phyloP scores from a whole-genome alignment of 2,329 filamentous ascomycete genomes.

The Juglanconis juglandina region DNA sequence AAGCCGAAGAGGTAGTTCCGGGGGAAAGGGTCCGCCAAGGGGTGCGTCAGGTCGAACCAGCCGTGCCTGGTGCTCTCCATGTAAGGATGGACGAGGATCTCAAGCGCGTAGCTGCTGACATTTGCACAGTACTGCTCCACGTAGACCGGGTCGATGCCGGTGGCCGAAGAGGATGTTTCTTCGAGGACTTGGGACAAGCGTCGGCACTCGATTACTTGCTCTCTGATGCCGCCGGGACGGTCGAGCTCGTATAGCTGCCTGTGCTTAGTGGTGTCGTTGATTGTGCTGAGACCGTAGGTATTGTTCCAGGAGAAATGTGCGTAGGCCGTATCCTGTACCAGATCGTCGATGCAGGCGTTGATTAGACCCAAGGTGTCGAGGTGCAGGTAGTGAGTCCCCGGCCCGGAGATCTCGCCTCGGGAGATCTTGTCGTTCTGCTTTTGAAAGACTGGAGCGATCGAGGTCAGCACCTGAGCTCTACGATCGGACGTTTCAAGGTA shows the following conservation, averaged over 20 bases:
- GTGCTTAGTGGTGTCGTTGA: conserved; percentile 46
- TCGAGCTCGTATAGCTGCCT: conserved; percentile 41
- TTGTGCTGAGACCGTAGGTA: conserved; percentile 53
- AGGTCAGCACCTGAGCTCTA: background rate
- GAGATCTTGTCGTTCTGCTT: conserved; percentile 17
- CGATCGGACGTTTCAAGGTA: conserved; percentile 28
- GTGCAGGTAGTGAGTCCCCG: conserved; percentile 17
- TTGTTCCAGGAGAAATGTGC: conserved; percentile 17
- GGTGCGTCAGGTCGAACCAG: conserved; percentile 56
- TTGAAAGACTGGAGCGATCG: conserved; percentile 23
- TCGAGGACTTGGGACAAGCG: conserved; percentile 28
- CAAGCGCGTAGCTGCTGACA: background rate
- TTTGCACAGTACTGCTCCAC: conserved; percentile 15
- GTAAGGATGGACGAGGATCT: background rate
- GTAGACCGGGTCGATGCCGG: background rate
- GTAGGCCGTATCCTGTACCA: conserved; percentile 7
- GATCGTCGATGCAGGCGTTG: conserved; percentile 14
- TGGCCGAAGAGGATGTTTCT: conserved; percentile 37
- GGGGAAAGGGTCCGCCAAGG: conserved; percentile 49
- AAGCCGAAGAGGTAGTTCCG: conserved; percentile 50
- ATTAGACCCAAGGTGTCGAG: conserved; percentile 18
- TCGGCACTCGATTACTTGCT: conserved; percentile 47
- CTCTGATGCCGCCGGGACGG: conserved; percentile 45
- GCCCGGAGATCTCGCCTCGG: conserved; percentile 10
- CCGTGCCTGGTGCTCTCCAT: conserved; percentile 29